Evolutionary conservation across 176 grass and related monocot genomes (phyloP).

Genomic region (Carex scoparia): DNA sequence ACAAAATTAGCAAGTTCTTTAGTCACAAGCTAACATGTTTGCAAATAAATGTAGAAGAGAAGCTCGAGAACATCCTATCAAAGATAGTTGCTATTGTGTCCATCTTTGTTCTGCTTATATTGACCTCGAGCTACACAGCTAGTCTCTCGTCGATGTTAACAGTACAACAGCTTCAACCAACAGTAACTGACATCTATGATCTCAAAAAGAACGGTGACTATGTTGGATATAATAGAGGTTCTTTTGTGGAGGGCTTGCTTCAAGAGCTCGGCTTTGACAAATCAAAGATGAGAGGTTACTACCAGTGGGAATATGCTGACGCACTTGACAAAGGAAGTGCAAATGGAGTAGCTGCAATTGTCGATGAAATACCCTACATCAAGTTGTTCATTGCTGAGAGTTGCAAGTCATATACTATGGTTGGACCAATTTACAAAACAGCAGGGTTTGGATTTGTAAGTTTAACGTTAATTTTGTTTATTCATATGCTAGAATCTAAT

Average conservation of each 20-base stretch:
- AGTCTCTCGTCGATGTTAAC: conserved; percentile 50
- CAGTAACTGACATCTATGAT: conserved; percentile 32
- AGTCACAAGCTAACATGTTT: not conserved
- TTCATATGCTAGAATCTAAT: not conserved
- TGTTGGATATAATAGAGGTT: conserved; percentile 32
- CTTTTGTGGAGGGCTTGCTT: conserved; percentile 20
- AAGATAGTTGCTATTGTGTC: conserved; percentile 35
- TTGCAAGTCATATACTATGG: no score
- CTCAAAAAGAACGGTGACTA: conserved; percentile 32
- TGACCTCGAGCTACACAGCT: conserved; percentile 57
- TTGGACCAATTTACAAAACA: no score
- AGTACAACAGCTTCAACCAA: conserved; percentile 41
- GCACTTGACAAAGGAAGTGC: no score
- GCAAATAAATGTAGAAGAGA: conserved; percentile 35
- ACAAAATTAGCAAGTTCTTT: no score
- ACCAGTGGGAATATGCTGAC: no score
- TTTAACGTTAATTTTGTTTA: not conserved
- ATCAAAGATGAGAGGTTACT: no score
- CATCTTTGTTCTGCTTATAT: conserved; percentile 32
- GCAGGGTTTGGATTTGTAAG: no score
- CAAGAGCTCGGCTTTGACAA: no score
- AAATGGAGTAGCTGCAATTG: no score
- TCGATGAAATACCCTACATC: no score
- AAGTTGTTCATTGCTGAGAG: no score
- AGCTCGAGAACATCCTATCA: not conserved